Evolutionary conservation across 176 grass and related monocot species (phyloP), one percentile per base, ranked within the genome.

Genomic region (Ampelocalamus luodianensis): DNA sequence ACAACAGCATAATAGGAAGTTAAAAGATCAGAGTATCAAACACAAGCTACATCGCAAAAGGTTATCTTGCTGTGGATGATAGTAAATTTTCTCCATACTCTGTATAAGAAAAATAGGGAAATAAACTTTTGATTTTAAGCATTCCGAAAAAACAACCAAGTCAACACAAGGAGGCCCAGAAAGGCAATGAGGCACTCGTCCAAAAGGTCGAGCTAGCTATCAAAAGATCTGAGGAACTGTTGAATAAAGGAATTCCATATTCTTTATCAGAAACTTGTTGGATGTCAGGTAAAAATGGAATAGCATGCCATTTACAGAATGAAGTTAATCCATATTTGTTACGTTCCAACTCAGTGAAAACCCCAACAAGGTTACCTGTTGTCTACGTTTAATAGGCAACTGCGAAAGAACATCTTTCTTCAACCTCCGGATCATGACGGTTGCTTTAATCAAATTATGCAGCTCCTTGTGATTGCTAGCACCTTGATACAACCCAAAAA

Each of bases 381-480:
- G 96, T 65, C 96, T 88, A 79, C 85, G 1, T 79, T 98, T 98
- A 85, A 92, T 66, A 26, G 96, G 96, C 34, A 98, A 88, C 83
- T 98, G 79, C 27, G 89, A 70, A 79, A 98, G 91, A 70, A 98
- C 96, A 81, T 98, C 93, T 85, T 92, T 98, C 61, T 98, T 98
- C 84, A 98, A 87, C 58, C 96, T 88, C 20, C 93, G 96, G 67
- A 98, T 98, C 96, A 98, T 95, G 72, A 95, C 83, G 45, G 96
- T 98, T 85, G 96, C 91, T 86, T 95, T 98, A 91, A 98, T 93
- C 86, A 98, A 88, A 89, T 90, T 93, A 92, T 98, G 96, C 20
- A 98, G 92, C 80, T 95, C 96, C 42, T 95, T 93, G 39, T 98
- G 96, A 80, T 98, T 98, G 80, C 96, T 98, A 75, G 96, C 96